Conservation (phyloP, 2,329 filamentous ascomycete species). For the Corniculantispora saksenae region DNA sequence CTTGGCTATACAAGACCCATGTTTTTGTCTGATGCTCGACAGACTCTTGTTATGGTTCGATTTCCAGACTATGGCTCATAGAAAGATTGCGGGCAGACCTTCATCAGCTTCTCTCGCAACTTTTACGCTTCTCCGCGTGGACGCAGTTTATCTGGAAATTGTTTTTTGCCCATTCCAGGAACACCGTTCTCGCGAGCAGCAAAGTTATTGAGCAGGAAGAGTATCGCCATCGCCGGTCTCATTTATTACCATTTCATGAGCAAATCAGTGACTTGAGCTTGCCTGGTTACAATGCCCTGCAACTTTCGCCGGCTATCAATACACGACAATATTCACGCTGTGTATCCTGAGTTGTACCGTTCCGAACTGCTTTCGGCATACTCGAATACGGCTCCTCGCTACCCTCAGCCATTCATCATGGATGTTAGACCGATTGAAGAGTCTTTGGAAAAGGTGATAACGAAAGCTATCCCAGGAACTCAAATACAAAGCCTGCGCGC, state of each 20-base stretch:
- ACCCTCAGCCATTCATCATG: slow-evolving; percentile 32
- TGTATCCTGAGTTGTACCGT: background rate
- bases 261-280: background rate
- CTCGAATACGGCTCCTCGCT: background rate
- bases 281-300: background rate
- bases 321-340: background rate
- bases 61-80: background rate
- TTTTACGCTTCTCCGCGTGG: background rate
- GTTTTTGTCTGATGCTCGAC: background rate
- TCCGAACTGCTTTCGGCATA: background rate
- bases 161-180: background rate
- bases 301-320: background rate
- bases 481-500: slow-evolving; percentile 33
- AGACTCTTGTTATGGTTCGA: background rate
- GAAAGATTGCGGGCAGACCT: background rate
- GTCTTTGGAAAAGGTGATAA: slow-evolving; percentile 39
- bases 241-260: background rate
- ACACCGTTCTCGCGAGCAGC: background rate
- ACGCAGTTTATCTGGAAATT: background rate
- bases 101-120: background rate
- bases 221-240: background rate
- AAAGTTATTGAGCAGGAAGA: background rate
- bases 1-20: background rate
- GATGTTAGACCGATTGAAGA: slow-evolving; percentile 32
- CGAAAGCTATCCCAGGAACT: slow-evolving; percentile 32